Conservation (phyloP, 108 stramenopile species). For the Phaeodactylum tricornutum region DNA sequence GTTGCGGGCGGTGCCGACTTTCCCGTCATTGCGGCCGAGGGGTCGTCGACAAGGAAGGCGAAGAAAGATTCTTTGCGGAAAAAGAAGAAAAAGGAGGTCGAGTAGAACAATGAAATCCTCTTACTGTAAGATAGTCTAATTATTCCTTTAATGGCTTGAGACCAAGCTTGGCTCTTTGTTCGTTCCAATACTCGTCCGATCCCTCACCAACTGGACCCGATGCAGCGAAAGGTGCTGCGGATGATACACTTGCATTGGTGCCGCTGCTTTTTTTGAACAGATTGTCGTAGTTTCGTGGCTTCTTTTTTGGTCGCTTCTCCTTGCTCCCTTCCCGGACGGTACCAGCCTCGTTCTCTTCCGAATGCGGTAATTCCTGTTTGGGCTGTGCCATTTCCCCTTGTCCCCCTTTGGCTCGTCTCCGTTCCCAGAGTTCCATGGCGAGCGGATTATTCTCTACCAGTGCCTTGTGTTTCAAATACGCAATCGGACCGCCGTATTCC, state of each 20-base stretch:
- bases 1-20: background rate
- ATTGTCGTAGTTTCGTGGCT: conserved; percentile 44
- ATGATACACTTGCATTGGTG: too few species aligned
- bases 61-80: background rate
- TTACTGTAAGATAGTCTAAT: background rate
- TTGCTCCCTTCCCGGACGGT: too few species aligned
- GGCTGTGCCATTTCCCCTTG: conserved; percentile 11
- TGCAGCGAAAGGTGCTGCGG: too few species aligned
- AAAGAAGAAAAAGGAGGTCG: conserved; percentile 6
- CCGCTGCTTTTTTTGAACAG: too few species aligned
- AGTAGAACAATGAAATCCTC: background rate
- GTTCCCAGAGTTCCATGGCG: conserved; percentile 27
- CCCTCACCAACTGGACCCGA: too few species aligned
- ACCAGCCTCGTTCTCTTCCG: background rate
- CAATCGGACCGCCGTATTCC: conserved; percentile 33
- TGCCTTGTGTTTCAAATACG: conserved; percentile 46
- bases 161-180: conserved; percentile 66
- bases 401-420: conserved; percentile 22
- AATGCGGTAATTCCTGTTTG: conserved; percentile 6
- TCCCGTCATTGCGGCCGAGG: conserved; percentile 6
- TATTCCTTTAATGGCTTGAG: conserved; percentile 57
- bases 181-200: conserved; percentile 76
- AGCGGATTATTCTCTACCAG: conserved; percentile 38
- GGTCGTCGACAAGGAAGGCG: background rate
- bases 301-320: conserved; percentile 19